Conservation (phyloP, 805 yeast genomes). For the Cyberlindnera mississippiensis region DNA sequence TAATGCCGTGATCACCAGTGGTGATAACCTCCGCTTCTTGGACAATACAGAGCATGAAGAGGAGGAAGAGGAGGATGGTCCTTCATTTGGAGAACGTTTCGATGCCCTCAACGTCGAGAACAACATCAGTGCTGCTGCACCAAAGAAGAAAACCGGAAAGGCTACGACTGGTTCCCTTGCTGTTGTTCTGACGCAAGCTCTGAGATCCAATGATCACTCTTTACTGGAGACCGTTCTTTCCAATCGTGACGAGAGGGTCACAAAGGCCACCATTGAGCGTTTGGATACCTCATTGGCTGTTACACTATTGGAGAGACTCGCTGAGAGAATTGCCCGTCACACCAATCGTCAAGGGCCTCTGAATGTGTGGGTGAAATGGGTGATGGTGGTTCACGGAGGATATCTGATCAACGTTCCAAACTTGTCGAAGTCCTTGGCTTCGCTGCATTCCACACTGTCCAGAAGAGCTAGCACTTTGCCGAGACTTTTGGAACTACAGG, state of each 20-base stretch:
- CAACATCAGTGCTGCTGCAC: conserved; percentile 12
- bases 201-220: conserved; percentile 81
- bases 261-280: conserved; percentile 51
- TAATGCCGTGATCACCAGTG: conserved; percentile 57
- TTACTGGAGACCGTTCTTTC: conserved; percentile 78
- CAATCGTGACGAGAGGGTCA: conserved; percentile 46
- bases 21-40: conserved; percentile 57
- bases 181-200: conserved; percentile 81
- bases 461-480: conserved; percentile 67
- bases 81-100: conserved; percentile 53
- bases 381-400: conserved; percentile 79
- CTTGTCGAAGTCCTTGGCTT: conserved; percentile 52
- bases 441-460: conserved; percentile 60
- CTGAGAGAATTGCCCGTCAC: conserved; percentile 55
- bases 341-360: conserved; percentile 50
- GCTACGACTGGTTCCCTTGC: conserved; percentile 76
- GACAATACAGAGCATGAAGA: conserved; percentile 40
- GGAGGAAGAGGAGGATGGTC: conserved; percentile 41
- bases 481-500: conserved; percentile 73
- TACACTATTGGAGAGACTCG: conserved; percentile 52
- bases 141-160: conserved; percentile 38
- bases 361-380: conserved; percentile 83
- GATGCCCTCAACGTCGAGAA: conserved; percentile 31
- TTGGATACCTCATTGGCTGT: conserved; percentile 54
- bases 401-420: conserved; percentile 43